Base-by-base conservation (phyloP, 2,329 filamentous ascomycete genomes). In the Dichotomopilus funicola region DNA sequence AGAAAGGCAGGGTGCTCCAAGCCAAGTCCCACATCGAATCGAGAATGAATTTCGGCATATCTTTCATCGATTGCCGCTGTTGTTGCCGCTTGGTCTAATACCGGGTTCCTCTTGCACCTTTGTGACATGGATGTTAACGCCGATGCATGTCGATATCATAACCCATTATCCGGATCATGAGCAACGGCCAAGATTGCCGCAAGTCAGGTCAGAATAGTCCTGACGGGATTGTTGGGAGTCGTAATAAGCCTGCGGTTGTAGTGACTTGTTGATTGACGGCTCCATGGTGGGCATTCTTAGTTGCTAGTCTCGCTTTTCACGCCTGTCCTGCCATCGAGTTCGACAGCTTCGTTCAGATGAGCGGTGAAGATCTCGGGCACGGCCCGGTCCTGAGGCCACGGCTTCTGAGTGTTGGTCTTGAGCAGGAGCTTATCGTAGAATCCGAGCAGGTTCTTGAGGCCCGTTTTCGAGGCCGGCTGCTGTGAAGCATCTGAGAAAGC, bases 401-500 rank as follows among this genome's bases (percentile, higher is more conserved):
- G 58, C 49, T 61, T 63, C 10, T 44, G 59, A 7, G 59, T 54
- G 40, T 63, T 59, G 47, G 51, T 61, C 41, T 61, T 51, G 37
- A 69, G 50, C 31, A 71, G 52, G n/a, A 64, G 54, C 31, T 57
- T 62, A 38, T 65, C 78, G 68, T 88, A 88, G 69, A 85, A 89
- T 47, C 79, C 78, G 63, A 88, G 73, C 54, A 90, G 73, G 67
- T 80, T 80, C 56, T 76, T 76, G 66, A 88, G 73, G 49, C 87
- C 87, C 60, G 73, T 73, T 57, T 74, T 73, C 57, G 76, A 64
- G 72, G 67, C 60, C 71, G 64, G 74, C 10, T 59, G 74, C 60
- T 77, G 69, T 55, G 71, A 68, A 54, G 78, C 75, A 70, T 91
- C 87, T 66, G 85, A 81, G 59, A 85, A 72, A 54, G 87, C 87